A percentile compares a stretch with the other conserved stretches of the same genome.
Conservation (phyloP, 1,284 basidiomycete species). For the Athelia psychrophila region DNA sequence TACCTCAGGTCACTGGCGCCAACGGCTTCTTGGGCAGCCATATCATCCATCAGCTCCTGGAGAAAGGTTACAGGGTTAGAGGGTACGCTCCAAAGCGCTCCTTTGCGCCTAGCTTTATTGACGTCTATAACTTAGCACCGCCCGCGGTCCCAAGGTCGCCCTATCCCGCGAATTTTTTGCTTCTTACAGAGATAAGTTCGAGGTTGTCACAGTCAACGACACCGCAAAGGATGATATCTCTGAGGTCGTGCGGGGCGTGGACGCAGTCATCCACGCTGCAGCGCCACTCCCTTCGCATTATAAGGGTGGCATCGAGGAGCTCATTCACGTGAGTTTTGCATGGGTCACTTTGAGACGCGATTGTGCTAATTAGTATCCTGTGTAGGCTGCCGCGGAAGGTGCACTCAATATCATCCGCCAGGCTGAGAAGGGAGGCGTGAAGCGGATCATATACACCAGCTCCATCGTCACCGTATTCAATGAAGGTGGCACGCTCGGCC, state of each 20-base stretch:
- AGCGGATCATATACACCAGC: constrained; percentile 25
- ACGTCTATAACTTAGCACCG: constrained; percentile 13
- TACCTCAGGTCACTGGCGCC: constrained; percentile 28
- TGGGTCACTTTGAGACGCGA: neutral
- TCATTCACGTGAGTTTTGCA: constrained; percentile 15
- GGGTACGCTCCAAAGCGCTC: constrained; percentile 15
- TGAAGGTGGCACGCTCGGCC: constrained; percentile 1
- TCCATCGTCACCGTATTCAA: constrained; percentile 18
- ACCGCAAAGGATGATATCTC: constrained; percentile 12
- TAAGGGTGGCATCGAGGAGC: constrained; percentile 10
- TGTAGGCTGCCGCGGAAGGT: constrained; percentile 26
- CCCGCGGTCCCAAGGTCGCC: constrained; percentile 21
- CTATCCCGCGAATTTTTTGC: constrained; percentile 17
- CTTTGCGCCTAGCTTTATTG: neutral
- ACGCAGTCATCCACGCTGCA: constrained; percentile 27
- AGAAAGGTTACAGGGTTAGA: constrained; percentile 27
- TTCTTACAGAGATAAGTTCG: constrained; percentile 15
- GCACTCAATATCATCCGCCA: constrained; percentile 29
- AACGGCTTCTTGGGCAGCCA: constrained; percentile 30
- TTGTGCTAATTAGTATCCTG: neutral
- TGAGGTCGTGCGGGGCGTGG: constrained; percentile 13
- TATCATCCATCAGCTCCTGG: constrained; percentile 25
- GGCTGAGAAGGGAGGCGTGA: constrained; percentile 26
- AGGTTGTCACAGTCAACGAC: constrained; percentile 21
- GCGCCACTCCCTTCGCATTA: constrained; percentile 19